phyloP scores from a whole-genome alignment of 164 flowering plant genomes.

The Macadamia tetraphylla region DNA sequence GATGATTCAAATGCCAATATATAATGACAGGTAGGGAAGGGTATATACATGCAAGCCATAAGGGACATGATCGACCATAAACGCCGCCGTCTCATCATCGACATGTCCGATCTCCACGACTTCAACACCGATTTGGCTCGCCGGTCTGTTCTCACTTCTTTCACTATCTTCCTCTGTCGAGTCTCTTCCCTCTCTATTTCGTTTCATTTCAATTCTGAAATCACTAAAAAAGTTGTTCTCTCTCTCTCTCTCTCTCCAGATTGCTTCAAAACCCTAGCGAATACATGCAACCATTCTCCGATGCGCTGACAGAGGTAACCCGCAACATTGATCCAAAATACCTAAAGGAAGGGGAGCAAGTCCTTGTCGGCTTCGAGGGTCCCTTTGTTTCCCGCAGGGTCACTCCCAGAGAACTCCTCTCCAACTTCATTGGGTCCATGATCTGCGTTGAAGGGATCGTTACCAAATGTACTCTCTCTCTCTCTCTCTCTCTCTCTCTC shows the following conservation, averaged over 20 bases:
- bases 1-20: neutral
- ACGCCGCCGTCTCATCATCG: slow-evolving; percentile 61
- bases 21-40: slow-evolving; percentile 29
- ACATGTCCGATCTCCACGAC: slow-evolving; percentile 70
- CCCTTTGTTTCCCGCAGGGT: slow-evolving; percentile 91
- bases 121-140: slow-evolving; percentile 52
- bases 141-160: slow-evolving; percentile 30
- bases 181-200: neutral
- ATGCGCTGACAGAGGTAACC: slow-evolving; percentile 77
- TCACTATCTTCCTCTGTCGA: neutral
- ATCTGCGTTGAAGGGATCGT: slow-evolving; percentile 95
- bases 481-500: neutral
- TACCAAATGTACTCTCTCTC: slow-evolving; percentile 62
- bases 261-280: slow-evolving; percentile 70
- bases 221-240: no score
- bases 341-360: slow-evolving; percentile 81
- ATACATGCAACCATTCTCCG: slow-evolving; percentile 77
- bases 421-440: slow-evolving; percentile 89
- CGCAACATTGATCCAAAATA: slow-evolving; percentile 65
- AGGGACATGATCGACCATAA: slow-evolving; percentile 57
- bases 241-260: slow-evolving; percentile 36
- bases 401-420: slow-evolving; percentile 88
- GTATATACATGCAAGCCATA: slow-evolving; percentile 54
- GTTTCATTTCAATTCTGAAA: neutral
- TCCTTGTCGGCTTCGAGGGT: slow-evolving; percentile 85